Base-by-base conservation (phyloP, 257 asterid genomes). In the Voacanga thouarsii region DNA sequence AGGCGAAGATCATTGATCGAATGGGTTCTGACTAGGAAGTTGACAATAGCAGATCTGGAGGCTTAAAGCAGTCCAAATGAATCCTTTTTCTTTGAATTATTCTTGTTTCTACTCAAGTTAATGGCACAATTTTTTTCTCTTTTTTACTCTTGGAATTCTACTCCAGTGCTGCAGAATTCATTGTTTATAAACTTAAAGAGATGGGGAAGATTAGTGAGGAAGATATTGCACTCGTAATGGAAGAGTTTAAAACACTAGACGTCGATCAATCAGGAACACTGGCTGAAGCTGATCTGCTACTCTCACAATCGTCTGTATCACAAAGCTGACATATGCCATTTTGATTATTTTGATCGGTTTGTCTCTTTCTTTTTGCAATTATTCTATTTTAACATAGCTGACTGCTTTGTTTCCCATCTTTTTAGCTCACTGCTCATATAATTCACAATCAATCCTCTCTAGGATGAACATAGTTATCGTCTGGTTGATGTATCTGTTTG, bases 121-220 rank as follows among this genome's bases (percentile, higher is more conserved):
- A 44, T 47, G 21, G 21, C 49, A 55, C 14, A 55, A 43, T 56
- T 81, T 26, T 81, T 26, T 11, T 68, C 28, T 61, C 24, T 23
- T 50, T 64, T 64, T 1, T 6, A 8, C 45, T 73, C 24, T 72
- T 71, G 16, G 23, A 45, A 10, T 78, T 68, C 75, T 78, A 43
- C 55, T 81, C 7, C 87, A 91, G 97, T 33, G 85, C 91, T 39
- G 89, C 94, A 16, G 97, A 93, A 45, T 91, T 93, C 69, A 82
- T 91, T 6, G 77, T 93, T 59, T 93, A 84, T 78, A 93, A 93
- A 75, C 90, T 90, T n/a, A 93, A 89, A 50, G 97, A 93, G 89
- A 78, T 90, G 92, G 97, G 97, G 80, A 91, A 91, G 83, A 89
- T 91, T 33, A 83, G 72, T 37, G 91, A 90, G 55, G 94, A 88